A percentile compares a stretch with the other conserved stretches of the same genome.
These are phyloP conservation scores for Psilocybe tampanensis DNA, from an alignment of 768 basidiomycete species.

Conservation along the genomic window DNA sequence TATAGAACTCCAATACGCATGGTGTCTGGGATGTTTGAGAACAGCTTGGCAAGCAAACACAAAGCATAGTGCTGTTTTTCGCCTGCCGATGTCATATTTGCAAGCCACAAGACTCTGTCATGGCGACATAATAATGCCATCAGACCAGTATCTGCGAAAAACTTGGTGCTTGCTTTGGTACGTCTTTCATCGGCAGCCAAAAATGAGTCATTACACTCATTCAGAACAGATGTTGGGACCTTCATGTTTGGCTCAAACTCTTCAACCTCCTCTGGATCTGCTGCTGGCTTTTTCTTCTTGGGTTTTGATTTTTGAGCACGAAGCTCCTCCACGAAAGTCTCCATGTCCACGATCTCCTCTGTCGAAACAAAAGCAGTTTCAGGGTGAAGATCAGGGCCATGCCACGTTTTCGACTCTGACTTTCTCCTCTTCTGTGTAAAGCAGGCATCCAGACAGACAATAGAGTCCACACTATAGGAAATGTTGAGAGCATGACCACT, in stretches of 20 bases:
- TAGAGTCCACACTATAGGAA: too few relatives aligned
- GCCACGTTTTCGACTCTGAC: too few relatives aligned
- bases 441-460: too few relatives aligned
- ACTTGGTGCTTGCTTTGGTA: conserved; percentile 27
- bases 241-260: conserved; percentile 22
- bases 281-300: not conserved
- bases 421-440: too few relatives aligned
- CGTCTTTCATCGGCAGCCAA: conserved; percentile 26
- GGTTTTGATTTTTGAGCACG: too few relatives aligned
- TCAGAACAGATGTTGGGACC: conserved; percentile 29
- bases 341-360: too few relatives aligned
- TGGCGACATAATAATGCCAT: conserved; percentile 41
- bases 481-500: too few relatives aligned
- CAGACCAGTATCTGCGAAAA: conserved; percentile 33
- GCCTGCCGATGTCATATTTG: conserved; percentile 37
- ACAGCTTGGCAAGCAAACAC: conserved; percentile 31
- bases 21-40: conserved; percentile 29
- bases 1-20: not conserved
- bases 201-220: conserved; percentile 34
- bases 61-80: conserved; percentile 35
- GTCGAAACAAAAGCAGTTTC: too few relatives aligned
- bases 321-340: too few relatives aligned
- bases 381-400: too few relatives aligned
- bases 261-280: conserved; percentile 7
- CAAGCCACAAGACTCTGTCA: conserved; percentile 34